phyloP scores from a whole-genome alignment of 2,329 filamentous ascomycete genomes.

The Neonectria hederae region DNA sequence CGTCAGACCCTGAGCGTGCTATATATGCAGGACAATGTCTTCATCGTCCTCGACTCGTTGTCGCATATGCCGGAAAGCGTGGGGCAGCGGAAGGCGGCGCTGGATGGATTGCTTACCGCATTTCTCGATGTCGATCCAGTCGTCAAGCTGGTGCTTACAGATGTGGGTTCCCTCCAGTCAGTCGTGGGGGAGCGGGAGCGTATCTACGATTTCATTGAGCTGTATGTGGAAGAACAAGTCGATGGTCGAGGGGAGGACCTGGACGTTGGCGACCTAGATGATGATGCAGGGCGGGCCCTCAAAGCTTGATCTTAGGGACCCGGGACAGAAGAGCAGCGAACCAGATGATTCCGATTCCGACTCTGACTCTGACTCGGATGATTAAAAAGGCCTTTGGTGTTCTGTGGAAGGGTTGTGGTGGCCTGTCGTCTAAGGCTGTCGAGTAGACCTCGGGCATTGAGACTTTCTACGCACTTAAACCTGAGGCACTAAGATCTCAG shows the following conservation, averaged over 20 bases:
- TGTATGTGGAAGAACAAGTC: background rate
- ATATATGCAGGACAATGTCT: background rate
- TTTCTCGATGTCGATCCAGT: background rate
- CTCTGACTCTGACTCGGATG: background rate
- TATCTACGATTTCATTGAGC: background rate
- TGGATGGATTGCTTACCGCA: background rate
- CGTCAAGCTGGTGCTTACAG: background rate
- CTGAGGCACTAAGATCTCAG: background rate
- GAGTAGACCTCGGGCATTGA: background rate
- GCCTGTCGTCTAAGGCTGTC: too few relatives aligned
- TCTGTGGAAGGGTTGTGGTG: too few relatives aligned
- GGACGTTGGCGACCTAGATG: too few relatives aligned
- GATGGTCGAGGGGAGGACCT: background rate
- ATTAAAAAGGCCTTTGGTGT: too few relatives aligned
- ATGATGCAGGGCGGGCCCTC: background rate
- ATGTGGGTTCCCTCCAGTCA: background rate
- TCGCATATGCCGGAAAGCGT: background rate
- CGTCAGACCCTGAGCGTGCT: background rate
- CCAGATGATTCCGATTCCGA: background rate
- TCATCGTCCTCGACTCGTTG: background rate
- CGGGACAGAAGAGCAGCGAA: background rate
- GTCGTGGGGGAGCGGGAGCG: background rate
- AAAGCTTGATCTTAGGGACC: background rate
- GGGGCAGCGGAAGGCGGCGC: background rate
- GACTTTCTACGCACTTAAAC: background rate